Percentiles rank a stretch among this genome's conserved stretches.
Conservation (phyloP, 1,284 basidiomycete genomes). For the Boletus mariae region DNA sequence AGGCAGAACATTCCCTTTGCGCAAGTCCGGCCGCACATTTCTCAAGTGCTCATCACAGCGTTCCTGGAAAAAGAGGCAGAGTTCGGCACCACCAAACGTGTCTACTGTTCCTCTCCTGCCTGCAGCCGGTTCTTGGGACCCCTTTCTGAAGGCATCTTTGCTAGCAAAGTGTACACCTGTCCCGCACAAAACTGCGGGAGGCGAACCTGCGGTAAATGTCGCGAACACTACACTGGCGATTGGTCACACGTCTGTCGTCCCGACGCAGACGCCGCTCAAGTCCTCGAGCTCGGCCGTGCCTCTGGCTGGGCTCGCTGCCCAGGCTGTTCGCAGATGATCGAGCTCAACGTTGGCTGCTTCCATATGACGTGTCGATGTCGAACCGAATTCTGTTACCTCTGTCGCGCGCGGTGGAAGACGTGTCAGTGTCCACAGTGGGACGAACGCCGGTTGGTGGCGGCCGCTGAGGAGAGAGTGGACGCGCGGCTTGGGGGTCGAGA, state of each 20-base stretch:
- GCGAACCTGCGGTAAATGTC: slow-evolving; percentile 37
- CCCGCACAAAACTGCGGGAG: slow-evolving; percentile 30
- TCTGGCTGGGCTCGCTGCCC: slow-evolving; percentile 44
- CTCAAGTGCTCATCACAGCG: slow-evolving; percentile 18
- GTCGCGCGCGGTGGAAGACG: slow-evolving; percentile 39
- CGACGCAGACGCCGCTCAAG: slow-evolving; percentile 27
- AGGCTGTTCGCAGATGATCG: slow-evolving; percentile 40
- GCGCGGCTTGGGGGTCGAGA: slow-evolving; percentile 15
- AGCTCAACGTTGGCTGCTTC: slow-evolving; percentile 41
- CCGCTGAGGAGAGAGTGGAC: slow-evolving; percentile 33
- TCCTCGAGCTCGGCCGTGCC: slow-evolving; percentile 33
- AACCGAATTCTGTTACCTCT: slow-evolving; percentile 46
- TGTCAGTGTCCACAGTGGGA: slow-evolving; percentile 44
- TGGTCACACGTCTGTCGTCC: slow-evolving; percentile 26
- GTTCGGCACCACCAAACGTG: slow-evolving; percentile 36
- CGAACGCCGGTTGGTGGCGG: slow-evolving; percentile 33
- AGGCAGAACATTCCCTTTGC: slow-evolving; percentile 31
- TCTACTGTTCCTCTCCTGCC: slow-evolving; percentile 41
- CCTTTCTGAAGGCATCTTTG: slow-evolving; percentile 16
- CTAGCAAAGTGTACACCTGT: slow-evolving; percentile 15
- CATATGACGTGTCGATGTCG: slow-evolving; percentile 47
- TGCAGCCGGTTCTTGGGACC: slow-evolving; percentile 44
- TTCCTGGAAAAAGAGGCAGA: slow-evolving; percentile 36
- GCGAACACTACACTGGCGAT: slow-evolving; percentile 19
- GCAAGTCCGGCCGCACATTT: slow-evolving; percentile 30